Percentiles rank a stretch among this genome's conserved stretches.
phyloP scores from a whole-genome alignment of 2,329 filamentous ascomycete genomes.

The Aspergillus persii region DNA sequence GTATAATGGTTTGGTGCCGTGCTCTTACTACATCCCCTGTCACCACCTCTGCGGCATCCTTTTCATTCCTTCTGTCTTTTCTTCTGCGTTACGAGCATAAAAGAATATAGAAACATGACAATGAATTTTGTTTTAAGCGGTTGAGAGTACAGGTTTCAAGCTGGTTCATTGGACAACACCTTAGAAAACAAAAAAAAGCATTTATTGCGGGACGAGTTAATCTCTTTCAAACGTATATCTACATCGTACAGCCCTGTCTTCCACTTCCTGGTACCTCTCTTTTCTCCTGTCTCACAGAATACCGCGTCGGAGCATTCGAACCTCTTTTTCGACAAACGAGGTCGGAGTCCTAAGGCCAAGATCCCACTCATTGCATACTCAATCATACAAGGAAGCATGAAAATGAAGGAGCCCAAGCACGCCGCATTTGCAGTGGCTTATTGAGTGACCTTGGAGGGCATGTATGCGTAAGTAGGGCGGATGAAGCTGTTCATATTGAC shows the following conservation, averaged over 20 bases:
- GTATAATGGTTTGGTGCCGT: constrained; percentile 10
- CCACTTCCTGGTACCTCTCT: constrained; percentile 4
- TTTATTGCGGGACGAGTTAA: constrained; percentile 26
- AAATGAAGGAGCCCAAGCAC: constrained; percentile 7
- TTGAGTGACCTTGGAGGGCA: constrained; percentile 63
- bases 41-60: background rate
- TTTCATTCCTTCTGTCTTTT: background rate
- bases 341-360: constrained; percentile 4
- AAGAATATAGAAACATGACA: constrained; percentile 1
- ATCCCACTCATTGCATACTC: constrained; percentile 2
- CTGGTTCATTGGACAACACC: background rate
- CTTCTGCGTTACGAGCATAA: background rate
- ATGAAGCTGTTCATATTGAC: constrained; percentile 62
- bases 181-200: constrained; percentile 10
- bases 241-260: constrained; percentile 25
- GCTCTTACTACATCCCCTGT: background rate
- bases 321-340: constrained; percentile 1
- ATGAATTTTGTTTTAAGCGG: background rate
- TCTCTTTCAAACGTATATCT: constrained; percentile 34
- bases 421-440: constrained; percentile 36
- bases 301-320: constrained; percentile 3
- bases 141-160: background rate
- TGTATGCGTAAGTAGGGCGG: constrained; percentile 73
- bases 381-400: constrained; percentile 6
- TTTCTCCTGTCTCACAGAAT: background rate